Conservation (phyloP, 345 rosid species). For the Ricinus communis region DNA sequence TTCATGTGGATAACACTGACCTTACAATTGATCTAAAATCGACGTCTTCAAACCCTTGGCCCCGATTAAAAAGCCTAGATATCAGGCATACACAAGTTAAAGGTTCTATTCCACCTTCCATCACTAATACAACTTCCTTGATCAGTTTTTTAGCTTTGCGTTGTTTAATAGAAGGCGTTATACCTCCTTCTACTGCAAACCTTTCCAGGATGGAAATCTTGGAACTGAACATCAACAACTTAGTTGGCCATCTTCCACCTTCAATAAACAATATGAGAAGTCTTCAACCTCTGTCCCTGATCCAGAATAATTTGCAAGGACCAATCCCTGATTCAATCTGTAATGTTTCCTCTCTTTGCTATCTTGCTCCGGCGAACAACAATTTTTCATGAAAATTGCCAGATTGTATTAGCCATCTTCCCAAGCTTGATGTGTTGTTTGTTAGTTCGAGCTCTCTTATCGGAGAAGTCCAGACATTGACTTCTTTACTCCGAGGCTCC, state of each 20-base stretch:
- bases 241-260: slow-evolving; percentile 16
- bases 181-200: slow-evolving; percentile 25
- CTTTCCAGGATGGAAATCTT: neutral
- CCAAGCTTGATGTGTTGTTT: slow-evolving; percentile 4
- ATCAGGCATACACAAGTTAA: slow-evolving; percentile 14
- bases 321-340: slow-evolving; percentile 19
- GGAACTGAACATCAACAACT: neutral
- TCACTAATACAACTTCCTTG: slow-evolving; percentile 21
- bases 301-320: slow-evolving; percentile 15
- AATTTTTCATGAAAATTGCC: slow-evolving; percentile 25
- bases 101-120: slow-evolving; percentile 24
- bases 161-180: slow-evolving; percentile 20
- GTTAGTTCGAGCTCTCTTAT: neutral
- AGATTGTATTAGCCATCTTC: slow-evolving; percentile 18
- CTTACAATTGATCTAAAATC: slow-evolving; percentile 16
- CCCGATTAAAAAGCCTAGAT: slow-evolving; percentile 8
- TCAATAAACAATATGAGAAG: slow-evolving; percentile 23
- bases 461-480: slow-evolving; percentile 5
- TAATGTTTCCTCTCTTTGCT: slow-evolving; percentile 8
- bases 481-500: slow-evolving; percentile 4
- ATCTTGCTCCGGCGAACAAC: neutral
- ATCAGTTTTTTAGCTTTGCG: slow-evolving; percentile 4
- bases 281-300: slow-evolving; percentile 12
- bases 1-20: slow-evolving; percentile 6
- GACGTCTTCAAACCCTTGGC: slow-evolving; percentile 26